phyloP scores from a whole-genome alignment of 441 rosid genomes.

The Gossypium schwendimanii region DNA sequence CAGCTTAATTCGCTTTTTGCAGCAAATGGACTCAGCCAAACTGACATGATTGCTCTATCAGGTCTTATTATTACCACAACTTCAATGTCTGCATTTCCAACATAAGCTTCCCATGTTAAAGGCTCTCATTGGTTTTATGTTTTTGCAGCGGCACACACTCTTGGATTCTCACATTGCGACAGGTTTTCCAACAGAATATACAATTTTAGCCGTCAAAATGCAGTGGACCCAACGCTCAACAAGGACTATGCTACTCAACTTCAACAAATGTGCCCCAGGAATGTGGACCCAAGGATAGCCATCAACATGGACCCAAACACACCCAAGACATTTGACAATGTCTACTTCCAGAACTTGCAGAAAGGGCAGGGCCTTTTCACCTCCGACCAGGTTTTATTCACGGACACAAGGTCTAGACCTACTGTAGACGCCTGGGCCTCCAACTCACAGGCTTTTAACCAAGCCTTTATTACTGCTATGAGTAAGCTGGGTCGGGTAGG shows the following conservation, averaged over 20 bases:
- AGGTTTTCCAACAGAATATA: conserved; percentile 55
- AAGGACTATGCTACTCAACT: conserved; percentile 45
- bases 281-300: conserved; percentile 65
- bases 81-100: background rate
- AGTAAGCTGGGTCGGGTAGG: conserved; percentile 71
- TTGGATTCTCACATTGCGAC: conserved; percentile 82
- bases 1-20: conserved; percentile 58
- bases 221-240: conserved; percentile 67
- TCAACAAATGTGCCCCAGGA: conserved; percentile 50
- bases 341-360: conserved; percentile 60
- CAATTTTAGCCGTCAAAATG: conserved; percentile 38
- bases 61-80: conserved; percentile 27
- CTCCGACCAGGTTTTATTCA: conserved; percentile 73
- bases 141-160: conserved; percentile 65
- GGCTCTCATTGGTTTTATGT: background rate
- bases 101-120: background rate
- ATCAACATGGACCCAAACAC: conserved; percentile 81
- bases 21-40: conserved; percentile 55
- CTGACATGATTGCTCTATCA: conserved; percentile 89
- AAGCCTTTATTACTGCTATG: conserved; percentile 55
- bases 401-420: conserved; percentile 52
- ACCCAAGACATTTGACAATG: conserved; percentile 62
- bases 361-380: conserved; percentile 71
- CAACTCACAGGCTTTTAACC: conserved; percentile 34
- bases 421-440: conserved; percentile 58